Percentiles rank a stretch among this genome's conserved stretches.
These are phyloP conservation scores for Berkeleyomyces basicola DNA, from an alignment of 2,329 filamentous ascomycete species.

Conservation along the genomic window DNA sequence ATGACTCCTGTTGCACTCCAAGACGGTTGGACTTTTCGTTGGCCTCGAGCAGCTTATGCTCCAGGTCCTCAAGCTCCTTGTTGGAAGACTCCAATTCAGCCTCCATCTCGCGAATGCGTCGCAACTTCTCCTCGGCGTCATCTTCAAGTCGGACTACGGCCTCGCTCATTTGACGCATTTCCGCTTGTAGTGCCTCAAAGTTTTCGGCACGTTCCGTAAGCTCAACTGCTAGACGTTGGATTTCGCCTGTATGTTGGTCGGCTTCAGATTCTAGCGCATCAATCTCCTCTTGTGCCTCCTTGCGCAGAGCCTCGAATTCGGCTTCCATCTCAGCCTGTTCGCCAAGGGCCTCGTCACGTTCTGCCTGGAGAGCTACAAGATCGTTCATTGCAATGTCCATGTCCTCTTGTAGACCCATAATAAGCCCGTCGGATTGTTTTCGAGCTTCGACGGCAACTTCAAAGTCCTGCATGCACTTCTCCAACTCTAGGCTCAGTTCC, in stretches of 20 bases:
- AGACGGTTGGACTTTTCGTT: slow-evolving; percentile 79
- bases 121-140: slow-evolving; percentile 63
- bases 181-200: slow-evolving; percentile 76
- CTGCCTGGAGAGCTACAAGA: slow-evolving; percentile 58
- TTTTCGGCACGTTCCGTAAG: slow-evolving; percentile 67
- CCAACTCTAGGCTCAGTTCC: slow-evolving; percentile 67
- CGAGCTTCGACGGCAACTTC: slow-evolving; percentile 52
- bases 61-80: slow-evolving; percentile 70
- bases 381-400: slow-evolving; percentile 66
- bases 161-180: slow-evolving; percentile 85
- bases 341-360: slow-evolving; percentile 71
- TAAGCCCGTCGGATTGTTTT: slow-evolving; percentile 40
- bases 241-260: slow-evolving; percentile 55
- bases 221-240: slow-evolving; percentile 52
- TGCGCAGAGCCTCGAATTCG: slow-evolving; percentile 43
- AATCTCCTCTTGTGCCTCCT: slow-evolving; percentile 50
- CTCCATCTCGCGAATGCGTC: slow-evolving; percentile 68
- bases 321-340: slow-evolving; percentile 42
- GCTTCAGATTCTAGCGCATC: slow-evolving; percentile 53
- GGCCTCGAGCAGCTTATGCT: slow-evolving; percentile 66
- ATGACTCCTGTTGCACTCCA: slow-evolving; percentile 80
- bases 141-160: slow-evolving; percentile 77
- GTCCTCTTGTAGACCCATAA: slow-evolving; percentile 57
- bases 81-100: slow-evolving; percentile 70
- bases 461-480: slow-evolving; percentile 64